A percentile compares a stretch with the other conserved stretches of the same genome.
These are phyloP conservation scores for Phaeosphaeria sp. DNA, from an alignment of 2,329 filamentous ascomycete species.

Conservation along the genomic window DNA sequence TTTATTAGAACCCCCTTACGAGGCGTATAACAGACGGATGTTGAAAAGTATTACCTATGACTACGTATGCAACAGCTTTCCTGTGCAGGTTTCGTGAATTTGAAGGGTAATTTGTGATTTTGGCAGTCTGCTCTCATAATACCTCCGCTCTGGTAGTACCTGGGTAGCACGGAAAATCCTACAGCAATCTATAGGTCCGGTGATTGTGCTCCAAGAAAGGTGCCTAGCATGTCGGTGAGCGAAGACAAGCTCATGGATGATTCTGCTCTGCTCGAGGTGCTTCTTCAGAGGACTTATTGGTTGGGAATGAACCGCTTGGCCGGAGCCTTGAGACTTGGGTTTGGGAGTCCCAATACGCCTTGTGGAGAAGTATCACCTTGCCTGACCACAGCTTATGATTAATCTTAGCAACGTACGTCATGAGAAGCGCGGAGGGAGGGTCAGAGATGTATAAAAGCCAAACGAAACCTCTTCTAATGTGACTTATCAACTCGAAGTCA, in stretches of 20 bases:
- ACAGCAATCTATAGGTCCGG: too few species aligned
- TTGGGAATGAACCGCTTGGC: background rate
- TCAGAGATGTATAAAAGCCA: background rate
- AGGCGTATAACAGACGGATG: background rate
- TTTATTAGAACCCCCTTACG: background rate
- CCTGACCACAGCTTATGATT: background rate
- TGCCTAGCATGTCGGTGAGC: too few species aligned
- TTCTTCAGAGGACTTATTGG: background rate
- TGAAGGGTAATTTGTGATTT: too few species aligned
- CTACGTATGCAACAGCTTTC: too few species aligned
- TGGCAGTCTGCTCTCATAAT: too few species aligned
- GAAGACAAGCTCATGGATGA: too few species aligned
- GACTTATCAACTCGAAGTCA: background rate
- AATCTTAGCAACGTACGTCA: background rate
- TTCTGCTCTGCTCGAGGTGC: too few species aligned
- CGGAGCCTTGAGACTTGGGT: background rate
- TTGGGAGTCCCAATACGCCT: background rate
- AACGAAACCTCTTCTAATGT: background rate
- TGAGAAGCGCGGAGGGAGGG: background rate
- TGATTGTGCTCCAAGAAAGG: too few species aligned
- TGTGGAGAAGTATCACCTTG: background rate
- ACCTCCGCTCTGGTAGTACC: too few species aligned
- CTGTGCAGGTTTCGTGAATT: too few species aligned
- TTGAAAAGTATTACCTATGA: background rate
- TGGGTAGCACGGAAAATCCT: too few species aligned